Base-by-base conservation (phyloP, 805 yeast species). In the Ogataea parapolymorpha region DNA sequence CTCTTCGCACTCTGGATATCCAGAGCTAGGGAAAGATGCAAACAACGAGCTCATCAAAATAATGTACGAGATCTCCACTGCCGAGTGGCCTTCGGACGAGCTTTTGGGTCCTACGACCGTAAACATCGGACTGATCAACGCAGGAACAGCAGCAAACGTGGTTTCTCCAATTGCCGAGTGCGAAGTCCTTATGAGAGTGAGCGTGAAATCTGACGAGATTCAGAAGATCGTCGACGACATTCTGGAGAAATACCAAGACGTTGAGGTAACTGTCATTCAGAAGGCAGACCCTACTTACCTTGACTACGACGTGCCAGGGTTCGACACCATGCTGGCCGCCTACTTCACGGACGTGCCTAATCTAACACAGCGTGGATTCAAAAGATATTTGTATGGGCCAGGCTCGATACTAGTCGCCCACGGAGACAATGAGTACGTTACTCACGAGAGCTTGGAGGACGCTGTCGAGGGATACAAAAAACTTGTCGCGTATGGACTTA, bases 1-100 rank as follows among this genome's bases (percentile, higher is more conserved):
- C 40, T 74, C 85, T 2, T 64, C 79, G 4, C 89, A 82, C 54
- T 75, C 82, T 2, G 87, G 87, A 1, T 80, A 82, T 58, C 90
- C 90, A 7, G 75, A 81, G 35, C 63, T 78, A 28, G 89, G 89
- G 3, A 59, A 79, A 39, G 77, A 77, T 45, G 85, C 89, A 3
- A 74, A 77, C 37, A 75, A 72, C 37, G 74, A 73, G 42, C 57
- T 82, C 31, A 62, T 82, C 37, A 74, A 76, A 17, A 62, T 74
- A 1, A 65, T 82, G 58, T 53, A 70, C 51, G 66, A 69, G 2
- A 56, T 82, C 30, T 59, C 72, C 25, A 54, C 62, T 22, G 49
- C 66, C 2, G 61, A 71, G 4, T 72, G 70, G 52, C 87, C 89
- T 16, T 46, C 42, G 0, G 70, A 75, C 26, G 75, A 72, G 4